Conservation (phyloP, 2,329 filamentous ascomycete species). For the Aspergillus sp. region DNA sequence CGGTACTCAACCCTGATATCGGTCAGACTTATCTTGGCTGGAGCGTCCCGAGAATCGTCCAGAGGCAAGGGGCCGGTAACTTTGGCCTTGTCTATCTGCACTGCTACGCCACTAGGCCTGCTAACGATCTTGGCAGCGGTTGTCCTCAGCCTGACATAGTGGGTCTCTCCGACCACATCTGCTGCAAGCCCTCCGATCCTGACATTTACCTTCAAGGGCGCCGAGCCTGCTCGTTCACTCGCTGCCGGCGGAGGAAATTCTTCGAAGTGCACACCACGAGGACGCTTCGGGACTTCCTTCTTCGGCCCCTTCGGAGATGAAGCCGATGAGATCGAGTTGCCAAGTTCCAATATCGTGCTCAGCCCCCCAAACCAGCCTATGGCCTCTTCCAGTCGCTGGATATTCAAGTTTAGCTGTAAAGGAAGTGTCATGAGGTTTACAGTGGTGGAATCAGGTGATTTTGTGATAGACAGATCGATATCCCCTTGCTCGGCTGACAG, state of each 20-base stretch:
- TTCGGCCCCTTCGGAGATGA: conserved; percentile 53
- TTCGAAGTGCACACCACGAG: conserved; percentile 61
- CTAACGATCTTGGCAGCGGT: conserved; percentile 81
- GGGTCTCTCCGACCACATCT: conserved; percentile 75
- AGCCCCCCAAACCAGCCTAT: conserved; percentile 88
- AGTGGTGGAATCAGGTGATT: conserved; percentile 33
- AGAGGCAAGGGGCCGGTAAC: conserved; percentile 69
- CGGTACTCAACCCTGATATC: conserved; percentile 74
- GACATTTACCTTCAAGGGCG: conserved; percentile 67
- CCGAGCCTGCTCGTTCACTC: conserved; percentile 16
- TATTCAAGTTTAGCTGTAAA: conserved; percentile 72
- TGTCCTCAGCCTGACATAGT: conserved; percentile 71
- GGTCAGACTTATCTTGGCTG: conserved; percentile 63
- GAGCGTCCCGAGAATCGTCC: conserved; percentile 50
- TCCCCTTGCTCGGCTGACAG: conserved; percentile 40
- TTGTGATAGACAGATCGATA: conserved; percentile 40
- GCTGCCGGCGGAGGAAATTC: conserved; percentile 39
- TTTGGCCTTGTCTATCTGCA: conserved; percentile 75
- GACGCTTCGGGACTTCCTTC: conserved; percentile 32
- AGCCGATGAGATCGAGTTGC: conserved; percentile 77
- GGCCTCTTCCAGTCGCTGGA: conserved; percentile 80
- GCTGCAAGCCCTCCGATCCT: conserved; percentile 76
- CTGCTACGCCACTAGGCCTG: conserved; percentile 69
- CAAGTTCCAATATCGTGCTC: conserved; percentile 86
- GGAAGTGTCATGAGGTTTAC: conserved; percentile 75